Conservation (phyloP, 352 stramenopile genomes). For the Plasmopara halstedii region DNA sequence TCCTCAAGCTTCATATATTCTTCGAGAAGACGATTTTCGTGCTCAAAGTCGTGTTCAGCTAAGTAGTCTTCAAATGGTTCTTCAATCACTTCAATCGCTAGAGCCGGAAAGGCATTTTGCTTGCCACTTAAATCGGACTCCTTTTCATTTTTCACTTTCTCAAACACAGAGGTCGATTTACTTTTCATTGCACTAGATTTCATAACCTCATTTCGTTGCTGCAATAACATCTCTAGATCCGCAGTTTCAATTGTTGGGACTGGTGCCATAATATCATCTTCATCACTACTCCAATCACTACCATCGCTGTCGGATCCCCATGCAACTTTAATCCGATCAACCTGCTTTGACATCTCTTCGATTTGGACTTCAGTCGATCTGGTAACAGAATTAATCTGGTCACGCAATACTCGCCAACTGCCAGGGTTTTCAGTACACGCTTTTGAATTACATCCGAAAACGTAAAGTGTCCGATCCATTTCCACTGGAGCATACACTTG, state of each 20-base stretch:
- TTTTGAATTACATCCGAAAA: slow-evolving; percentile 82
- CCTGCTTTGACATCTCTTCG: slow-evolving; percentile 9
- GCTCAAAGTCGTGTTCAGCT: slow-evolving; percentile 50
- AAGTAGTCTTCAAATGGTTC: slow-evolving; percentile 68
- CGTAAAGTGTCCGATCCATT: slow-evolving; percentile 63
- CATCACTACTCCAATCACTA: slow-evolving; percentile 69
- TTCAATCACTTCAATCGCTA: slow-evolving; percentile 66
- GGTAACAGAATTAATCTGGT: slow-evolving; percentile 28
- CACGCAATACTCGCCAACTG: slow-evolving; percentile 70
- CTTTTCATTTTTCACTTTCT: slow-evolving; percentile 2
- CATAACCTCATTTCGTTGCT: slow-evolving; percentile 66
- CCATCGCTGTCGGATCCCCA: slow-evolving; percentile 43
- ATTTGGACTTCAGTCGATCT: neutral
- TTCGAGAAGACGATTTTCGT: slow-evolving; percentile 68
- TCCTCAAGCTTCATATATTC: slow-evolving; percentile 78
- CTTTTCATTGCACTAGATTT: slow-evolving; percentile 9
- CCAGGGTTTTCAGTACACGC: slow-evolving; percentile 49
- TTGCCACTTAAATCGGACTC: neutral
- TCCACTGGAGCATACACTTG: slow-evolving; percentile 77
- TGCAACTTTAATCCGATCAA: slow-evolving; percentile 18
- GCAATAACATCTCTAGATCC: slow-evolving; percentile 59
- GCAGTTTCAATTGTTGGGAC: slow-evolving; percentile 16
- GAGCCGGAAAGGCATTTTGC: slow-evolving; percentile 38
- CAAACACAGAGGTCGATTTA: slow-evolving; percentile 4
- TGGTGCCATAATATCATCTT: slow-evolving; percentile 23